These are phyloP conservation scores for Paradendryphiella salina DNA, from an alignment of 2,329 filamentous ascomycete species.

Conservation along the genomic window DNA sequence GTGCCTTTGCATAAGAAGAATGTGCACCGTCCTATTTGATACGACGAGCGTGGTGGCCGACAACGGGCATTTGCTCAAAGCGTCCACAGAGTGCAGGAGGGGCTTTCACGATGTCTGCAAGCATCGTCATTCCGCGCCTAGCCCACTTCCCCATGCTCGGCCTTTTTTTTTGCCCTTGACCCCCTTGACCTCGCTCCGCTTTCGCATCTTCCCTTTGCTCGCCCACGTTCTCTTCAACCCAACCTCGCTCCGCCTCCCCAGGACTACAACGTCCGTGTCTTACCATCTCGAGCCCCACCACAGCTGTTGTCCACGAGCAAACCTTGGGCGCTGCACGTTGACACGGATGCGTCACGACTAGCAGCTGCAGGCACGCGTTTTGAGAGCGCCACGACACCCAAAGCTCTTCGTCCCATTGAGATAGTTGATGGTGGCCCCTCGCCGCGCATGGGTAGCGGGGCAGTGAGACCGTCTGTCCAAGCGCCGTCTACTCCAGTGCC, in stretches of 20 bases:
- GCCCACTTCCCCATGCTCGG: conserved; percentile 7
- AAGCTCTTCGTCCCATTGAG: background rate
- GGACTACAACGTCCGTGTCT: background rate
- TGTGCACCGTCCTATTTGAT: too few relatives aligned
- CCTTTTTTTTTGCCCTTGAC: conserved; percentile 1
- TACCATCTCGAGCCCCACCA: conserved; percentile 5
- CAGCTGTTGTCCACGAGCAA: conserved; percentile 7
- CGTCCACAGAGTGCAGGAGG: background rate
- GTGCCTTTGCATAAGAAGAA: too few relatives aligned
- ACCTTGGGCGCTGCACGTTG: too few relatives aligned
- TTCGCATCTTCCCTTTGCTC: background rate
- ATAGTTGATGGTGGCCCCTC: conserved; percentile 14
- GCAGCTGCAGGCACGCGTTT: background rate
- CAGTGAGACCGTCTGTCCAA: conserved; percentile 13
- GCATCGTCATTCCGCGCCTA: conserved; percentile 11
- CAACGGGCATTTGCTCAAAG: background rate
- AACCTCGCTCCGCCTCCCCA: background rate
- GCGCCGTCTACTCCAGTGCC: conserved; percentile 5
- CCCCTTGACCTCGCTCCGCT: background rate
- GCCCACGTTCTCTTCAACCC: background rate
- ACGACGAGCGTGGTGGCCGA: too few relatives aligned
- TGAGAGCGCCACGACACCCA: too few relatives aligned
- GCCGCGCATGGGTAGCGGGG: conserved; percentile 22
- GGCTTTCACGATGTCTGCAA: conserved; percentile 9
- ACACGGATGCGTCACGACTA: background rate